These are phyloP conservation scores for Galeopsis tetrahit DNA, from an alignment of 257 asterid genomes.

Conservation along the genomic window DNA sequence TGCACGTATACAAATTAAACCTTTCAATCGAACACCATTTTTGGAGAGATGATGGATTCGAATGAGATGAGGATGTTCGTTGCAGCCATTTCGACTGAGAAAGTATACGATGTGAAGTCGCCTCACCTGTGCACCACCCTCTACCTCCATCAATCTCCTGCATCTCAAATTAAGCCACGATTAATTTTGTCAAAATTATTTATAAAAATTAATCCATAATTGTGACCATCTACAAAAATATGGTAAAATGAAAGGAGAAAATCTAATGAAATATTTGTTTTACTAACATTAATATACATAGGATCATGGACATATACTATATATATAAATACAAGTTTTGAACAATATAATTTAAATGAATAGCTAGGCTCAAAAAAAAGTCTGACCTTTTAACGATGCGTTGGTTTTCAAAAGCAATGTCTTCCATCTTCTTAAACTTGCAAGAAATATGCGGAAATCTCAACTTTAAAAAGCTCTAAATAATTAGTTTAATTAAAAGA, in stretches of 20 bases:
- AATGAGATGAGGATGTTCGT: constrained; percentile 89
- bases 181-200: not conserved
- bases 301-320: not conserved
- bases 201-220: not conserved
- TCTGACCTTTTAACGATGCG: constrained; percentile 43
- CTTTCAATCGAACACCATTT: constrained; percentile 74
- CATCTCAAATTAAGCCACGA: not conserved
- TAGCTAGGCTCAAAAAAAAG: not conserved
- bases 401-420: constrained; percentile 28
- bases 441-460: constrained; percentile 22
- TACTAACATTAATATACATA: not conserved
- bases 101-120: constrained; percentile 75
- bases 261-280: not conserved
- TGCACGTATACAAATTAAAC: constrained; percentile 32
- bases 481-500: not conserved
- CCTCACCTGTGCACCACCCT: constrained; percentile 59
- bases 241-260: too few species aligned
- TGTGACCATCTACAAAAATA: too few species aligned
- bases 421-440: constrained; percentile 36
- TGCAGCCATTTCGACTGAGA: constrained; percentile 62
- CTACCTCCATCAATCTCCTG: constrained; percentile 66
- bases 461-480: too few species aligned
- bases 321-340: not conserved
- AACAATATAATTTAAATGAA: not conserved
- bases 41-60: constrained; percentile 74